These are phyloP conservation scores for Aspergillus brunneoviolaceus DNA, from an alignment of 2,329 filamentous ascomycete species.

Conservation along the genomic window DNA sequence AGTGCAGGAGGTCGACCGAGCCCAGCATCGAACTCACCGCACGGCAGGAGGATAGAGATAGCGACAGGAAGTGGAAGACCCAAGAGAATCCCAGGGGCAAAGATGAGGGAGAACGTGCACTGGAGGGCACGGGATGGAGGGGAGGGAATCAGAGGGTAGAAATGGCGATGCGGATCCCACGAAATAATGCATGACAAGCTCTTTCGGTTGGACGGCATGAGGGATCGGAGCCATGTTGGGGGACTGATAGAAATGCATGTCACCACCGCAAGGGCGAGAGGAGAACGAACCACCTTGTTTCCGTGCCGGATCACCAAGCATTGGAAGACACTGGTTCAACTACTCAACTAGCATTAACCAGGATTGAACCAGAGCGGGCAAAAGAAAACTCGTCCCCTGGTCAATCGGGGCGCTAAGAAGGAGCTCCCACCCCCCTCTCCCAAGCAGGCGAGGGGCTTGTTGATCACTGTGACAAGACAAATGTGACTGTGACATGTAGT, in stretches of 20 bases:
- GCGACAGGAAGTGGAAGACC: neutral
- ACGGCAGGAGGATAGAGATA: neutral
- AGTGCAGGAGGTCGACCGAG: neutral
- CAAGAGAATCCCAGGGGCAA: neutral
- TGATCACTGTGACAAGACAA: slow-evolving; percentile 21
- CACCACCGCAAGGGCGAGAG: neutral
- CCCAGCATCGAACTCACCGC: slow-evolving; percentile 4
- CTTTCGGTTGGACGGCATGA: slow-evolving; percentile 7
- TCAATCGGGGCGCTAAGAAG: slow-evolving; percentile 16
- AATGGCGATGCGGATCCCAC: slow-evolving; percentile 3
- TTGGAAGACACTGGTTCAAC: neutral
- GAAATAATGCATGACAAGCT: neutral
- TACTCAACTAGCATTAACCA: neutral
- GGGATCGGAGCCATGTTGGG: slow-evolving; percentile 3
- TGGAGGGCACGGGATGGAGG: neutral
- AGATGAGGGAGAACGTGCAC: neutral
- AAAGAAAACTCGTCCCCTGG: neutral
- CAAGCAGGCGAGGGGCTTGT: neutral
- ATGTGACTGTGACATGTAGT: slow-evolving; percentile 36
- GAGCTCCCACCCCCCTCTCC: neutral
- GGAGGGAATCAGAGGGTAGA: slow-evolving; percentile 2
- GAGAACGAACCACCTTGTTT: neutral
- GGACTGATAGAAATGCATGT: slow-evolving; percentile 2
- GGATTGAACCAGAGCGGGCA: neutral
- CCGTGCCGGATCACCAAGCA: slow-evolving; percentile 6